phyloP scores from a whole-genome alignment of 139 green algal genomes.

The Auxenochlorella pyrenoidosa region DNA sequence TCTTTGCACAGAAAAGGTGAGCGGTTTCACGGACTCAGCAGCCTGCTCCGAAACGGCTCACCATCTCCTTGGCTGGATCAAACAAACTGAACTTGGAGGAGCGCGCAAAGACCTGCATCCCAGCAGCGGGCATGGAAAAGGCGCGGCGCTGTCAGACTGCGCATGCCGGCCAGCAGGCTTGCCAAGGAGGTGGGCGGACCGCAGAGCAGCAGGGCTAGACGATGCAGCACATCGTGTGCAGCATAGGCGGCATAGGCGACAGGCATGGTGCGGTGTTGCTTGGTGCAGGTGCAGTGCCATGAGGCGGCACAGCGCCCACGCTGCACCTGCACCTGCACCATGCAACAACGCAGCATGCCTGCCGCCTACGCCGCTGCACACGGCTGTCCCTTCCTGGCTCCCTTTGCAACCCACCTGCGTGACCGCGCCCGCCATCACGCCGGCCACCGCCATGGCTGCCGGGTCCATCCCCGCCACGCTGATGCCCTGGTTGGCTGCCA shows the following conservation, averaged over 20 bases:
- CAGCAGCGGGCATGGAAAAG: too few species aligned
- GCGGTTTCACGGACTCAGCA: too few species aligned
- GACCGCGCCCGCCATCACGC: slow-evolving; percentile 67
- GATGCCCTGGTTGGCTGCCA: slow-evolving; percentile 51
- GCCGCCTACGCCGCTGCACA: too few species aligned
- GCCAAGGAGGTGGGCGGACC: too few species aligned
- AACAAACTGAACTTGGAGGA: slow-evolving; percentile 85
- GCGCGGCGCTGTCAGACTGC: not conserved
- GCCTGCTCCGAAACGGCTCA: slow-evolving; percentile 55
- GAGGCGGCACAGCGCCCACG: too few species aligned
- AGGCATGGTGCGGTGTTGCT: too few species aligned
- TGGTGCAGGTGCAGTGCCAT: too few species aligned
- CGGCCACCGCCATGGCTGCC: slow-evolving; percentile 56
- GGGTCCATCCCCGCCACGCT: slow-evolving; percentile 40
- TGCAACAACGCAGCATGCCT: not conserved
- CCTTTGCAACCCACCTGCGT: slow-evolving; percentile 56
- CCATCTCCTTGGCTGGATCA: slow-evolving; percentile 91
- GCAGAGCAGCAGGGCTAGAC: too few species aligned
- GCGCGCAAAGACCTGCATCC: slow-evolving; percentile 69
- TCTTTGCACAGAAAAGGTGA: not conserved
- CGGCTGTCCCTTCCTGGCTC: not conserved
- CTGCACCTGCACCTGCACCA: too few species aligned
- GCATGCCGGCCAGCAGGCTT: not conserved
- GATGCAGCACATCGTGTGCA: too few species aligned
- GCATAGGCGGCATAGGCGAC: too few species aligned